Evolutionary conservation across 176 grass and related monocot species (phyloP).

Genomic region (Oryza meyeriana): DNA sequence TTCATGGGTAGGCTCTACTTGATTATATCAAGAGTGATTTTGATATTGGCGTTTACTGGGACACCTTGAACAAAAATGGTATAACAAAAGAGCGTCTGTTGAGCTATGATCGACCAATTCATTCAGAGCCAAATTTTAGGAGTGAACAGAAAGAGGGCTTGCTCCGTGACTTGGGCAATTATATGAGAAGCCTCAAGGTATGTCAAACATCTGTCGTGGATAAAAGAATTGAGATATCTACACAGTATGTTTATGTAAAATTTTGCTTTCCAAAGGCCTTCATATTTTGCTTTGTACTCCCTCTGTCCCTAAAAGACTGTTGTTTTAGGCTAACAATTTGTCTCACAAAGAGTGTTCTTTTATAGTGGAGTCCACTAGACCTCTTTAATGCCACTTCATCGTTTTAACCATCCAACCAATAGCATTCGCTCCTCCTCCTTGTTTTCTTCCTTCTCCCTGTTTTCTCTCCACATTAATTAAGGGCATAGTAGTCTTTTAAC

Average conservation of each 20-base stretch:
- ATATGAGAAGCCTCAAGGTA: constrained; percentile 94
- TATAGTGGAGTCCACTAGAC: too few relatives aligned
- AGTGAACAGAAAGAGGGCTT: constrained; percentile 82
- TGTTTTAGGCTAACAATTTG: too few relatives aligned
- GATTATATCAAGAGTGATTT: constrained; percentile 90
- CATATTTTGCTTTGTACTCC: background rate
- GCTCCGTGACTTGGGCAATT: constrained; percentile 73
- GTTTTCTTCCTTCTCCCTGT: too few relatives aligned
- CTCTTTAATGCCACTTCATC: too few relatives aligned
- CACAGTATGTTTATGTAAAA: constrained; percentile 13
- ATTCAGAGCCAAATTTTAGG: constrained; percentile 94
- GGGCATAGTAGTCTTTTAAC: too few relatives aligned
- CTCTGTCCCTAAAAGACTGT: too few relatives aligned
- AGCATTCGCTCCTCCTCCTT: too few relatives aligned
- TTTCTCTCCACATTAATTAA: too few relatives aligned
- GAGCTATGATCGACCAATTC: constrained; percentile 94
- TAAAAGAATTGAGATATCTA: background rate
- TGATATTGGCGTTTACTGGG: constrained; percentile 87
- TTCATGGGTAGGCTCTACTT: constrained; percentile 69
- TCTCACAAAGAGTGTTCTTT: too few relatives aligned
- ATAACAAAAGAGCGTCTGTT: constrained; percentile 89
- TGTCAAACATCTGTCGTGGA: constrained; percentile 21
- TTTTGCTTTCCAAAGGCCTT: background rate
- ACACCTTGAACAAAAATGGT: constrained; percentile 86
- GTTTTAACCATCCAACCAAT: too few relatives aligned